Conservation (phyloP, 2,329 filamentous ascomycete genomes). For the Cordyceps militaris region DNA sequence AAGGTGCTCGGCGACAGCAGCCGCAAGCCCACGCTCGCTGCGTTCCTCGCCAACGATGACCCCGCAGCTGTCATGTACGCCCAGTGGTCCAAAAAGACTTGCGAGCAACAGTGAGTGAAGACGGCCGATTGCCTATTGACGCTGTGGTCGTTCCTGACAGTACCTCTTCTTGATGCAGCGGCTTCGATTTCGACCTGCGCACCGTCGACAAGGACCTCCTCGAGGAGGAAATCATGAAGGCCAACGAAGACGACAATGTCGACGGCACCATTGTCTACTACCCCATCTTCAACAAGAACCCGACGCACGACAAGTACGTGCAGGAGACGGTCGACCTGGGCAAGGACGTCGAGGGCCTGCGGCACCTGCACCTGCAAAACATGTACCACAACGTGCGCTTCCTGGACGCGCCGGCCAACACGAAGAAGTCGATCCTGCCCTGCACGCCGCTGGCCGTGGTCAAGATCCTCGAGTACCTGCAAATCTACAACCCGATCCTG, state of each 20-base stretch:
- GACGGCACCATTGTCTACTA: constrained; percentile 98
- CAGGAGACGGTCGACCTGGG: constrained; percentile 84
- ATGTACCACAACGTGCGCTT: constrained; percentile 99
- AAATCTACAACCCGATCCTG: constrained; percentile 93
- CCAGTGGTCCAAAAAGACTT: constrained; percentile 95
- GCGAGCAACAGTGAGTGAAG: constrained; percentile 77
- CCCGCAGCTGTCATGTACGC: constrained; percentile 89
- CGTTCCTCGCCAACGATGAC: constrained; percentile 88
- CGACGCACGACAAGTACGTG: constrained; percentile 84
- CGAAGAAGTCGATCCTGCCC: constrained; percentile 84
- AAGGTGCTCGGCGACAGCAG: constrained; percentile 54
- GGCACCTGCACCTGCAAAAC: constrained; percentile 93
- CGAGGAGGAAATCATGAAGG: constrained; percentile 79
- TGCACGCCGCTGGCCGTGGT: constrained; percentile 94
- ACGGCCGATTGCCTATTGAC: background rate
- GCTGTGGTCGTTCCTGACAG: background rate
- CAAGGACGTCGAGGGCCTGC: constrained; percentile 95
- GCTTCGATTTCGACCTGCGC: constrained; percentile 82
- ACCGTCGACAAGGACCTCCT: constrained; percentile 79
- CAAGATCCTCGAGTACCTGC: constrained; percentile 92
- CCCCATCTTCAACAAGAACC: constrained; percentile 79
- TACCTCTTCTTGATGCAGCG: constrained; percentile 43
- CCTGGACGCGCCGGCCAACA: constrained; percentile 69
- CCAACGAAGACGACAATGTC: constrained; percentile 70
- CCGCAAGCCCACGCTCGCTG: constrained; percentile 68